phyloP scores from a whole-genome alignment of 2,329 filamentous ascomycete genomes.

The Macroventuria anomochaeta region DNA sequence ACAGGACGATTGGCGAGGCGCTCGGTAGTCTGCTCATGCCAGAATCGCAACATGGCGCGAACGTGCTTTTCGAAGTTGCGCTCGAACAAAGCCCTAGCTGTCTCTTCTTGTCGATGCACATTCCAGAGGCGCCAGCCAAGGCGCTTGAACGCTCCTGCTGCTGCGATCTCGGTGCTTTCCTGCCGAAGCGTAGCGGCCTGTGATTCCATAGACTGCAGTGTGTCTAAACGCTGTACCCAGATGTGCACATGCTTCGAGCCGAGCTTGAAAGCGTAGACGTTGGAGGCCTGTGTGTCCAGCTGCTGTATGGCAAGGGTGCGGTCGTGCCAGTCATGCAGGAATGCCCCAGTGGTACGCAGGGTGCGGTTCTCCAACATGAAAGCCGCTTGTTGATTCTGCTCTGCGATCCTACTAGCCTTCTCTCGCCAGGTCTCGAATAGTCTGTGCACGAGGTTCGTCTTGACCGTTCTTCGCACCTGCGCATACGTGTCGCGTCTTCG shows the following conservation, averaged over 20 bases:
- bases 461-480: conserved; percentile 59
- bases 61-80: conserved; percentile 63
- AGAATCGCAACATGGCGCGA: conserved; percentile 62
- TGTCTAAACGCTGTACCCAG: conserved; percentile 35
- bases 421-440: conserved; percentile 49
- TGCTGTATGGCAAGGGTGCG: conserved; percentile 39
- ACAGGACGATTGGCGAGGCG: conserved; percentile 29
- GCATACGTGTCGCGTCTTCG: conserved; percentile 64
- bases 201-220: conserved; percentile 41
- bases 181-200: conserved; percentile 56
- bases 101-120: conserved; percentile 58
- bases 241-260: conserved; percentile 35
- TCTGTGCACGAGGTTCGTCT: conserved; percentile 59
- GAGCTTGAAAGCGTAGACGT: conserved; percentile 39
- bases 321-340: conserved; percentile 54
- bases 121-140: conserved; percentile 66
- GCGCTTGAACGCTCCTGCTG: conserved; percentile 59
- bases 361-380: conserved; percentile 32
- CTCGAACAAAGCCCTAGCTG: conserved; percentile 59
- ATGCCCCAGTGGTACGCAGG: conserved; percentile 32
- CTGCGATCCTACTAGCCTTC: conserved; percentile 25
- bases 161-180: conserved; percentile 55
- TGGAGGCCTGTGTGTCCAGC: conserved; percentile 29
- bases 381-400: conserved; percentile 42
- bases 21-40: conserved; percentile 56